A percentile compares a stretch with the other conserved stretches of the same genome.
Conservation (phyloP, 768 basidiomycete genomes). For the Lactarius vividus region DNA sequence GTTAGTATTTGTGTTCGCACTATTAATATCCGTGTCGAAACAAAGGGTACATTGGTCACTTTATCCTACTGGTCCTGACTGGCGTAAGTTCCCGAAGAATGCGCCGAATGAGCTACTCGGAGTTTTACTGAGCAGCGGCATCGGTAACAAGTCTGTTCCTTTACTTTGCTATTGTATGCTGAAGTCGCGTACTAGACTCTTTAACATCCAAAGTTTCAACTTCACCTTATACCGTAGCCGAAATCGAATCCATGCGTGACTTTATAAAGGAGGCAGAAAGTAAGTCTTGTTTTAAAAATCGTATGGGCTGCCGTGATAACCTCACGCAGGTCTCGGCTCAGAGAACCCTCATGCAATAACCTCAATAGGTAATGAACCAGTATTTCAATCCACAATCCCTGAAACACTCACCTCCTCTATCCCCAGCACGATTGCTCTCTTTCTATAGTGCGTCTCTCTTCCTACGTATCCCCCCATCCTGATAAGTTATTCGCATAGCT, state of each 20-base stretch:
- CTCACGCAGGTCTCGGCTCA: background rate
- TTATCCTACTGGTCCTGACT: slow-evolving; percentile 9
- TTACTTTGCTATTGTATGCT: background rate
- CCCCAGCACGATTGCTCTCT: slow-evolving; percentile 12
- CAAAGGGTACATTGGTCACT: slow-evolving; percentile 22
- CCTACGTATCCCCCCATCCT: background rate
- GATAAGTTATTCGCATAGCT: background rate
- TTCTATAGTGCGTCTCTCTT: slow-evolving; percentile 4
- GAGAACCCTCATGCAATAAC: slow-evolving; percentile 5
- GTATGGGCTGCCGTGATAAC: background rate
- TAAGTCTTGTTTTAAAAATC: background rate
- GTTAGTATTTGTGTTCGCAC: background rate
- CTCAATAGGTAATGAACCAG: slow-evolving; percentile 15
- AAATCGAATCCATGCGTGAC: slow-evolving; percentile 16
- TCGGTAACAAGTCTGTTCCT: slow-evolving; percentile 2
- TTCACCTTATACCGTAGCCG: slow-evolving; percentile 11
- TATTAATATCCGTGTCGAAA: background rate
- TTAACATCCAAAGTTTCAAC: slow-evolving; percentile 18
- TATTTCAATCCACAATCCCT: background rate
- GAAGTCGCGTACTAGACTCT: slow-evolving; percentile 3
- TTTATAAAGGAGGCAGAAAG: slow-evolving; percentile 7
- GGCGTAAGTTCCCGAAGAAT: background rate
- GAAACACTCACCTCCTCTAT: background rate
- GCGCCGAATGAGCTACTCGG: slow-evolving; percentile 9
- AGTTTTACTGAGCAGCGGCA: slow-evolving; percentile 10